Evolutionary conservation across 148 eudicot genomes (phyloP).

Genomic region (Camellia lanceoleosa): DNA sequence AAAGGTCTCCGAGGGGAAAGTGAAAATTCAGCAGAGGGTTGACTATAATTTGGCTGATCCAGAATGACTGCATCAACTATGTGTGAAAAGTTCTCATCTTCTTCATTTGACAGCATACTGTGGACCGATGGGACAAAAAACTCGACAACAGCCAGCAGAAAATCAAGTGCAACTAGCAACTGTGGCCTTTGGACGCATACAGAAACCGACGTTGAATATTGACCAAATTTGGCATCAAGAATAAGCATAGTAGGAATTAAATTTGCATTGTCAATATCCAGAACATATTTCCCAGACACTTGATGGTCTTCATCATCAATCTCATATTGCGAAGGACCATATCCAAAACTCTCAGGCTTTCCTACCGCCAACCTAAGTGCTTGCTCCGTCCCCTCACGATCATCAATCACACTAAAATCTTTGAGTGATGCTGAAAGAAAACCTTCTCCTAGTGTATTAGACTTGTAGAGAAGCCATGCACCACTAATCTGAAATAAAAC

Average conservation of each 20-base stretch:
- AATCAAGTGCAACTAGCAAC: slow-evolving; percentile 94
- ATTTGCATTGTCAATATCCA: slow-evolving; percentile 22
- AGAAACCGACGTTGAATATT: slow-evolving; percentile 56
- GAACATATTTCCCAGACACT: slow-evolving; percentile 24
- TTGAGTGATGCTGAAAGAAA: slow-evolving; percentile 79
- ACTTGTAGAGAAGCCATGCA: slow-evolving; percentile 84
- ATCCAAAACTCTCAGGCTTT: slow-evolving; percentile 51
- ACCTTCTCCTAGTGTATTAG: slow-evolving; percentile 66
- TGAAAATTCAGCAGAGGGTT: slow-evolving; percentile 56
- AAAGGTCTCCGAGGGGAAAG: slow-evolving; percentile 80
- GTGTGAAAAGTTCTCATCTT: slow-evolving; percentile 46
- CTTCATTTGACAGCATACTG: slow-evolving; percentile 61
- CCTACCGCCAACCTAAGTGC: slow-evolving; percentile 86
- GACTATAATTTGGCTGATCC: slow-evolving; percentile 51
- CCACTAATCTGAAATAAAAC: slow-evolving; percentile 56
- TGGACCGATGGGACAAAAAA: slow-evolving; percentile 88
- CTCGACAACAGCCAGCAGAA: slow-evolving; percentile 79
- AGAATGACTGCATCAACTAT: slow-evolving; percentile 65
- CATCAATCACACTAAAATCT: slow-evolving; percentile 79
- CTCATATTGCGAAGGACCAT: slow-evolving; percentile 34
- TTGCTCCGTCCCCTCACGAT: slow-evolving; percentile 88
- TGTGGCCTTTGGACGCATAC: slow-evolving; percentile 91
- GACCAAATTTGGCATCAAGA: slow-evolving; percentile 71
- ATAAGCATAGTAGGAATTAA: slow-evolving; percentile 80
- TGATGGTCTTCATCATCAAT: slow-evolving; percentile 37